Evolutionary conservation across 371 early-diverging fungal genomes (phyloP), one percentile per base, ranked within the genome.

Genomic region (Mortierella sp.): DNA sequence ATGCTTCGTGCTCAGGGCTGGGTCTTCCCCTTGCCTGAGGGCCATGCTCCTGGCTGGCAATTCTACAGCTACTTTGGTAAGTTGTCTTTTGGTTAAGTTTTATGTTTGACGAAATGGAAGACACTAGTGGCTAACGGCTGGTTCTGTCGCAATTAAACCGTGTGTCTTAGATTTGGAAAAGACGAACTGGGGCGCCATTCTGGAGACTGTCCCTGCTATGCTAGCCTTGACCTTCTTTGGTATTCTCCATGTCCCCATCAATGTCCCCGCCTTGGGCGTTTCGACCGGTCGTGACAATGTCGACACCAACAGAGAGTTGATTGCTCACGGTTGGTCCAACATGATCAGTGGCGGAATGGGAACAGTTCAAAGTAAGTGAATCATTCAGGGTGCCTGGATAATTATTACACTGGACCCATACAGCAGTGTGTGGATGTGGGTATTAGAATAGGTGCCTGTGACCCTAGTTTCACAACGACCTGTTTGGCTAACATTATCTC

Each of bases 161-260:
- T 41, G 11, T 38, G 48, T 24, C 29, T 44, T 83, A 90, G 91
- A 95, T 85, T 90, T 95, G 65, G 87, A 81, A 21, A 84, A 90
- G 72, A 95, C 95, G 3, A 89, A 95, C 80, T 99, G 98, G 98
- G 73, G 83, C 4, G 95, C 96, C 10, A 85, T 98, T 3, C 88
- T 91, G 27, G 89, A 92, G 46, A 94, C 97, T 0, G 80, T 98
- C 14, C 98, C 98, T 7, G 97, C 98, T 3, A 97, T 98, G 95
- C 77, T 97, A 24, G 97, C 98, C 0, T 89, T 98, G 76, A 94
- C 97, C 10, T 98, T 99, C 83, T 99, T 99, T 88, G 92, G 94
- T 71, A 94, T 98, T 46, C 90, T 99, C 32, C 99, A 99, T 86
- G 99, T 99, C 1, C 99, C 99, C 12, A 96, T 96, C 81, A 96